Evolutionary conservation across 495 filamentous ascomycete species (phyloP), one percentile per base, ranked within the genome.

Genomic region (Neurospora sp.): DNA sequence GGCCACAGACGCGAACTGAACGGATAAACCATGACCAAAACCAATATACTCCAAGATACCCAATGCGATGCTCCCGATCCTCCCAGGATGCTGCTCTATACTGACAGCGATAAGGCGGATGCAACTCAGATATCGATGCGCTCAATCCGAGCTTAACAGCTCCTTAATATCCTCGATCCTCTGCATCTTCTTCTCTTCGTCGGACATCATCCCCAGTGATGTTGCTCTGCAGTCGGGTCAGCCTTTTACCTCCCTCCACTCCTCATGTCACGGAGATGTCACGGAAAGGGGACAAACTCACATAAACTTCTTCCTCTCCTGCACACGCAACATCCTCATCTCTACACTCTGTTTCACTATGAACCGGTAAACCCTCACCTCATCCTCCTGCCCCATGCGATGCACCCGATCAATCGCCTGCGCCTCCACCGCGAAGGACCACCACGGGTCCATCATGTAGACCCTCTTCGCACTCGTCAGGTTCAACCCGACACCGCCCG

Each of bases 391-490:
- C 0, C 96, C 96, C 95, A 99, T 97, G 10, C 96, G 89, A 83
- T 99, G 96, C n/a, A 99, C 94, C 5, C 96, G 92, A 84, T 99
- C 96, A 76, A 99, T 97, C 34, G 96, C 96, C 80, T 99, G 96
- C 11, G 94, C 93, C 81, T 99, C 96, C 34, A 98, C 90, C 4
- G 96, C 94, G 80, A 93, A 98, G 75, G 93, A 96, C 96, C 96
- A 99, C 96, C 96, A 99, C 0, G 96, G 95, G 82, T 99, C 96
- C 95, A 98, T 97, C 92, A 99, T 94, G 80, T 91, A 98, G 13
- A 98, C 96, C 71, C 92, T 85, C 75, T 90, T 92, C 19, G 96
- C 96, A 71, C 88, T 88, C 5, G 94, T 98, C 59, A 99, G 85
- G 78, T 99, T 99, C 43, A 99, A 84, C 0, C 96, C 96, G 3